Evolutionary conservation across 1,284 basidiomycete species (phyloP).

Genomic region (Ustilago vetiveriae): DNA sequence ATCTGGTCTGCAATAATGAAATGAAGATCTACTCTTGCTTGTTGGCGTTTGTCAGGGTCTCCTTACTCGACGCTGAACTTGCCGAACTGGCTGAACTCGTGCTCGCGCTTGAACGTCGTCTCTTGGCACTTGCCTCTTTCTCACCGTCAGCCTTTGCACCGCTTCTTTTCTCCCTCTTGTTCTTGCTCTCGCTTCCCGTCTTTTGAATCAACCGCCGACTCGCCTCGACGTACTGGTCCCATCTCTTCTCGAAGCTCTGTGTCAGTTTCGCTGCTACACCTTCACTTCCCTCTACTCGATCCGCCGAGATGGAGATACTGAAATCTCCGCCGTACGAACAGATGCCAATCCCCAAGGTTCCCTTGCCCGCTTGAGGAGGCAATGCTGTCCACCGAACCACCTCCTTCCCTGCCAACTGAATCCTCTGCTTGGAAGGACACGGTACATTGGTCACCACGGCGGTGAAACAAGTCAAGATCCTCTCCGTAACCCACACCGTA

Average conservation of each 20-base stretch:
- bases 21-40: slow-evolving; percentile 3
- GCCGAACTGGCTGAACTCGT: slow-evolving; percentile 8
- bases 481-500: slow-evolving; percentile 18
- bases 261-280: slow-evolving; percentile 54
- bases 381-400: slow-evolving; percentile 53
- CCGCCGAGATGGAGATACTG: slow-evolving; percentile 58
- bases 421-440: slow-evolving; percentile 52
- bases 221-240: slow-evolving; percentile 40
- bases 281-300: slow-evolving; percentile 47
- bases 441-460: slow-evolving; percentile 65
- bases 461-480: slow-evolving; percentile 40
- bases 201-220: slow-evolving; percentile 19
- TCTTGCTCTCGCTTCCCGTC: slow-evolving; percentile 14
- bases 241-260: slow-evolving; percentile 44
- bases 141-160: neutral
- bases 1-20: no score
- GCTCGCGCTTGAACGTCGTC: slow-evolving; percentile 1
- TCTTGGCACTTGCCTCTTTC: slow-evolving; percentile 1
- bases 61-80: neutral
- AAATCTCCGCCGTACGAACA: slow-evolving; percentile 58
- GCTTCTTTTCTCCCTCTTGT: slow-evolving; percentile 1
- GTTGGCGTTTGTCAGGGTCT: neutral
- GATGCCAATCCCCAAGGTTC: slow-evolving; percentile 62
- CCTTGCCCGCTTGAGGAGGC: slow-evolving; percentile 62
- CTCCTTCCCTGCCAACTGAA: slow-evolving; percentile 46